These are phyloP conservation scores for Aquilaria agallochum DNA, from an alignment of 441 rosid genomes.

Conservation along the genomic window DNA sequence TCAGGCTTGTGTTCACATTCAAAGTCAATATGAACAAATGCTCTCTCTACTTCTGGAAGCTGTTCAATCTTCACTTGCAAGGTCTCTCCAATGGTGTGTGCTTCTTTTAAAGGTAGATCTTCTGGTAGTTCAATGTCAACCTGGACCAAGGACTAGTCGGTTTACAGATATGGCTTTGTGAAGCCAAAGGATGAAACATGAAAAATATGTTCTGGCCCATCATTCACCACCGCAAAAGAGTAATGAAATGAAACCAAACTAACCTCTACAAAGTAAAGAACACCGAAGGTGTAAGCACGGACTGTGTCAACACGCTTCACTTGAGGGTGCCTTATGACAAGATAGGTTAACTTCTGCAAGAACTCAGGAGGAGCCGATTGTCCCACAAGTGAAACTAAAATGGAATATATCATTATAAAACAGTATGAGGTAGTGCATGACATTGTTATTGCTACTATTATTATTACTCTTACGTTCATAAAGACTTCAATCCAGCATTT, in stretches of 20 bases:
- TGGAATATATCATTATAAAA: constrained; percentile 10
- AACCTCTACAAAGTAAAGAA: constrained; percentile 72
- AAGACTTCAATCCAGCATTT: background rate
- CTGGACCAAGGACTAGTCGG: constrained; percentile 20
- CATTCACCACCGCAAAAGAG: background rate
- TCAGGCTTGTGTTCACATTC: constrained; percentile 93
- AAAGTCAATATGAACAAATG: constrained; percentile 82
- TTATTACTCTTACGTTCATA: background rate
- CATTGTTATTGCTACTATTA: background rate
- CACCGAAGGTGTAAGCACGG: constrained; percentile 65
- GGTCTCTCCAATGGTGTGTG: constrained; percentile 73
- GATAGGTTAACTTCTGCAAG: constrained; percentile 70
- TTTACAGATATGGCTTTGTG: too few relatives aligned
- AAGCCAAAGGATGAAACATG: too few relatives aligned
- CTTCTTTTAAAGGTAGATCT: constrained; percentile 68
- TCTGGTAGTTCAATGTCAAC: constrained; percentile 89
- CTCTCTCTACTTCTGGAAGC: constrained; percentile 82
- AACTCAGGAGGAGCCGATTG: constrained; percentile 57
- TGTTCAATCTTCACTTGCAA: constrained; percentile 76
- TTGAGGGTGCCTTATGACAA: constrained; percentile 48
- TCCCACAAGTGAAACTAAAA: constrained; percentile 59
- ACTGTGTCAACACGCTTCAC: constrained; percentile 61
- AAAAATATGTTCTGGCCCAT: background rate
- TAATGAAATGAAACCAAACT: constrained; percentile 12
- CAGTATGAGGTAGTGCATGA: background rate